Base-by-base conservation (phyloP, 2,329 filamentous ascomycete genomes). In the Sodiomyces alkalinus region DNA sequence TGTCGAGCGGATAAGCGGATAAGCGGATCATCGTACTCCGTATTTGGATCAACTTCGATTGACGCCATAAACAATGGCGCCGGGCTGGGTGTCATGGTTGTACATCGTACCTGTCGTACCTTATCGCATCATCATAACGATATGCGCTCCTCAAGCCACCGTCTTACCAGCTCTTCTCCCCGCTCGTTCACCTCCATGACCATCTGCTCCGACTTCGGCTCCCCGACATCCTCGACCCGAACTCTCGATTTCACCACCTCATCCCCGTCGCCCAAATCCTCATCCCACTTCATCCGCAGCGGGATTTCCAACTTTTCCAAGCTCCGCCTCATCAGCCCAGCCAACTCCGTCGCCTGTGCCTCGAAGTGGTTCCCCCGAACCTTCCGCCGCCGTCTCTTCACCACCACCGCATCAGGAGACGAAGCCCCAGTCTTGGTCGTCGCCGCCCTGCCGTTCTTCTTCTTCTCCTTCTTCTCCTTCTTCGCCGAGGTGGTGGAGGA, bases 311-410 rank as follows among this genome's bases (percentile, higher is more conserved):
- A 22, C 39, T 51, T 55, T 17, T 58, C 47, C 15, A 69, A 39
- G 39, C 64, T 67, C 23, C 56, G 51, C 19, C 55, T 52, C 60
- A 70, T 67, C 33, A 64, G 40, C 11, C 25, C 40, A 0, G 51
- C 53, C n/a, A 72, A 43, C 41, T 64, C 59, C 3, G 39, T 29
- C 0, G 66, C 61, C 42, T 70, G 66, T 2, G 44, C 37, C 21
- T 46, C 41, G 31, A 68, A 63, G 10, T 44, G 60, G 42, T 69
- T 60, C 7, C 49, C 48, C 4, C 21, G 33, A 4, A 33, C 35
- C 13, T 33, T 42, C 4, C 37, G 24, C 19, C 14, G 27, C 26
- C 28, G 17, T n/a, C n/a, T n/a, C n/a, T n/a, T n/a, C n/a, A n/a
- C n/a, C n/a, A n/a, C n/a, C n/a, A n/a, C n/a, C n/a, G n/a, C n/a